These are phyloP conservation scores for Cladorrhinum sp. DNA, from an alignment of 2,329 filamentous ascomycete species.

Conservation along the genomic window DNA sequence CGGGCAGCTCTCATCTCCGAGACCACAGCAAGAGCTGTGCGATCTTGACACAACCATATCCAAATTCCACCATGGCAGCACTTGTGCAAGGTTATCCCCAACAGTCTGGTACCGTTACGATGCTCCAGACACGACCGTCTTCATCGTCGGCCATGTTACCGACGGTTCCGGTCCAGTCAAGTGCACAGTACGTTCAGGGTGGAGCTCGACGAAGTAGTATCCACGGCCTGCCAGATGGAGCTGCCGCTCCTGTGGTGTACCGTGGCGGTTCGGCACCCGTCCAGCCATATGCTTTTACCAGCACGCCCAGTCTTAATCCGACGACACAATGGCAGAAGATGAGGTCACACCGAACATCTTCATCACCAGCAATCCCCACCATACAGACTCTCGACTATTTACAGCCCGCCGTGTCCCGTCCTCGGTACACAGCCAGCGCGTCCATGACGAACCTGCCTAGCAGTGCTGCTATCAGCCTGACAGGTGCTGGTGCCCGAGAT, in stretches of 20 bases:
- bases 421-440: constrained; percentile 36
- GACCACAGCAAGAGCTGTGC: constrained; percentile 3
- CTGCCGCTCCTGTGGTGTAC: constrained; percentile 46
- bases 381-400: constrained; percentile 38
- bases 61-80: constrained; percentile 67
- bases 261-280: constrained; percentile 58
- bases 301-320: constrained; percentile 63
- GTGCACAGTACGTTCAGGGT: constrained; percentile 53
- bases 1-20: constrained; percentile 3
- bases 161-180: constrained; percentile 47
- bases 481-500: constrained; percentile 47
- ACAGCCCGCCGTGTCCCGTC: constrained; percentile 30
- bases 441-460: constrained; percentile 42
- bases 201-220: constrained; percentile 47
- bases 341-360: constrained; percentile 46
- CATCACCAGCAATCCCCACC: constrained; percentile 44
- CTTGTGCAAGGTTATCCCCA: constrained; percentile 79
- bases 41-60: constrained; percentile 26
- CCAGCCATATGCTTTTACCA: constrained; percentile 74
- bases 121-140: constrained; percentile 70
- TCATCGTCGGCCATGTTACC: constrained; percentile 62
- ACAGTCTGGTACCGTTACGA: constrained; percentile 68
- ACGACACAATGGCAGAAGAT: constrained; percentile 51
- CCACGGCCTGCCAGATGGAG: constrained; percentile 49
- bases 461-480: constrained; percentile 35